phyloP scores from a whole-genome alignment of 768 basidiomycete species.

The Leccinum variicolor region DNA sequence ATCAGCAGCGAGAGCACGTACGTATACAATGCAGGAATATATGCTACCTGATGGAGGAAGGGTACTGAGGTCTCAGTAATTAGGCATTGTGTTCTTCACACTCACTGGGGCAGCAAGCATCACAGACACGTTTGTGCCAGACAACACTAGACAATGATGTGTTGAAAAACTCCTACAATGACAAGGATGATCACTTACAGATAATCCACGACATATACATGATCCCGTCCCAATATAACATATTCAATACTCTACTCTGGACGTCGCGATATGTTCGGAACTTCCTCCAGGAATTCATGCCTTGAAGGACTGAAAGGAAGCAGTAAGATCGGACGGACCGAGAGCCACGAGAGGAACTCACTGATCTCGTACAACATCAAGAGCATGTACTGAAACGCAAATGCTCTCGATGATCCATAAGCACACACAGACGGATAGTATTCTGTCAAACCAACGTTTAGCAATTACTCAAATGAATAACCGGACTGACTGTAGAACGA shows the following conservation, averaged over 20 bases:
- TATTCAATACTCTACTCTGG: too few relatives aligned
- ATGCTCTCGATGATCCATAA: conserved; percentile 16
- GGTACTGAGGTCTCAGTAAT: not conserved
- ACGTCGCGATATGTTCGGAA: too few relatives aligned
- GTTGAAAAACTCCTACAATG: too few relatives aligned
- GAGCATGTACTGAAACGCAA: conserved; percentile 11
- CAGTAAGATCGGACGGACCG: too few relatives aligned
- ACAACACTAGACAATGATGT: too few relatives aligned
- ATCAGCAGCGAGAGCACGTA: conserved; percentile 5
- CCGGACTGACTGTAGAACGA: too few relatives aligned
- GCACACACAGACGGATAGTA: conserved; percentile 18
- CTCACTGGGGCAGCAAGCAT: conserved; percentile 12
- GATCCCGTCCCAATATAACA: too few relatives aligned
- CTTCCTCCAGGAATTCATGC: too few relatives aligned
- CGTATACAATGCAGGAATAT: conserved; percentile 20
- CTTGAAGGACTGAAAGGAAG: too few relatives aligned
- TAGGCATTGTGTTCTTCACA: not conserved
- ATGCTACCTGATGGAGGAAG: conserved; percentile 5
- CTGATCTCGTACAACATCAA: conserved; percentile 21
- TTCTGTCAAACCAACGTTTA: conserved; percentile 4
- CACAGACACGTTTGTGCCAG: too few relatives aligned
- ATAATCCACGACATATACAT: too few relatives aligned
- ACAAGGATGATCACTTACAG: too few relatives aligned
- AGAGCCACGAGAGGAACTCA: not conserved
- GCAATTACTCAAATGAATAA: not conserved